Conservation (phyloP, 176 grass and related monocot species). For the Phoenix roebelenii region DNA sequence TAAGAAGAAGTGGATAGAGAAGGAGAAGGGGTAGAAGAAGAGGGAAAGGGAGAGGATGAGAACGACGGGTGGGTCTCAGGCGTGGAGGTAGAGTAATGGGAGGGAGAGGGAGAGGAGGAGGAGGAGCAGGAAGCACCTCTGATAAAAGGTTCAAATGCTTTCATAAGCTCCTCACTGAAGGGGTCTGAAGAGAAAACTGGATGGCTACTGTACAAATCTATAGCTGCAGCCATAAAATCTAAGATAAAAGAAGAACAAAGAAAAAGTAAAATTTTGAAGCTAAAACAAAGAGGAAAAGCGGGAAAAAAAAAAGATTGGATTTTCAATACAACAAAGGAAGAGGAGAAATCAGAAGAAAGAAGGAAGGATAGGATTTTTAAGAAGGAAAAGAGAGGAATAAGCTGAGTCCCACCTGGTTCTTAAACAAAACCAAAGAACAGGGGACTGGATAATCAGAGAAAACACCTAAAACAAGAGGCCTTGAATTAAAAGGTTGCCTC, state of each 20-base stretch:
- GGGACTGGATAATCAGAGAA: not conserved
- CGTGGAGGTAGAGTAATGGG: not conserved
- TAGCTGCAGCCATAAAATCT: conserved; percentile 12
- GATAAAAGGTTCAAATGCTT: conserved; percentile 18
- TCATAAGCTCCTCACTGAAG: conserved; percentile 12
- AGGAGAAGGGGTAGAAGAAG: not conserved
- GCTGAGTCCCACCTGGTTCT: not conserved
- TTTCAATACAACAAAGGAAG: not conserved
- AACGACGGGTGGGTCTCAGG: not conserved
- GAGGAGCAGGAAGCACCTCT: not conserved
- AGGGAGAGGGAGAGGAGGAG: not conserved
- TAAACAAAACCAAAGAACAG: conserved; percentile 17
- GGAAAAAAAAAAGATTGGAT: not conserved
- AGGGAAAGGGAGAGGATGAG: not conserved
- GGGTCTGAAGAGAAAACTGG: not conserved
- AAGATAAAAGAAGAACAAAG: not conserved
- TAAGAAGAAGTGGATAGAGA: not conserved
- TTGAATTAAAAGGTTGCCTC: not conserved
- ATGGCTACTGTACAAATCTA: conserved; percentile 1
- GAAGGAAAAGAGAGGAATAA: not conserved
- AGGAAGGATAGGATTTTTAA: not conserved
- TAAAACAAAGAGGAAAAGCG: not conserved
- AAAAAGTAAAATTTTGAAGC: not conserved
- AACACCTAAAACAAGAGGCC: not conserved
- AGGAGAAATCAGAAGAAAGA: too few species aligned